phyloP scores from a whole-genome alignment of 2,329 filamentous ascomycete genomes.

The Colletotrichum lindemuthianum region DNA sequence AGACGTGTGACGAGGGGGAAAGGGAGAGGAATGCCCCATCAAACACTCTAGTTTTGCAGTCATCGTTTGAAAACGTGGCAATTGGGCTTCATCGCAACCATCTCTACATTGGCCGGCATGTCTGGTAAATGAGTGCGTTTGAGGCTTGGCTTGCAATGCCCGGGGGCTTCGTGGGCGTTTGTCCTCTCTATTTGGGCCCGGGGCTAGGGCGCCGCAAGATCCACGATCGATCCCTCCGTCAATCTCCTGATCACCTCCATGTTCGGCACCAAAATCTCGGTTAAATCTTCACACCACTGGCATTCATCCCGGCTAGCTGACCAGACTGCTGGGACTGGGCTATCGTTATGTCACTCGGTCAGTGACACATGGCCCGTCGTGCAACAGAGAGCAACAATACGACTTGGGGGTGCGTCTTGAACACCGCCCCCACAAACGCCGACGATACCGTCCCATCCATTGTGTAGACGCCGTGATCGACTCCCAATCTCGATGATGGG shows the following conservation, averaged over 20 bases:
- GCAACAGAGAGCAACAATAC: slow-evolving; percentile 6
- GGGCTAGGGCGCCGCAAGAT: slow-evolving; percentile 15
- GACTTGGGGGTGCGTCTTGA: slow-evolving; percentile 13
- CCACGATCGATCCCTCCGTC: slow-evolving; percentile 27
- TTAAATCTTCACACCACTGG: slow-evolving; percentile 18
- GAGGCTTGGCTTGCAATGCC: no score
- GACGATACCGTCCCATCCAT: not conserved
- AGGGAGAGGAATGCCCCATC: not conserved
- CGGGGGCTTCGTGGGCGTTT: not conserved
- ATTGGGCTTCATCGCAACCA: no score
- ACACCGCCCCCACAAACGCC: slow-evolving; percentile 19
- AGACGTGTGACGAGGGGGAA: slow-evolving; percentile 3
- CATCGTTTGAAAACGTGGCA: no score
- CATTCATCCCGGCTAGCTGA: slow-evolving; percentile 32
- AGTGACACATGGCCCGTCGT: slow-evolving; percentile 24
- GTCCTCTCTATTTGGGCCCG: slow-evolving; percentile 8
- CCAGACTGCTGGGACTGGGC: slow-evolving; percentile 29
- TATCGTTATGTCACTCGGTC: slow-evolving; percentile 5
- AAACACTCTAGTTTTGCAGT: not conserved
- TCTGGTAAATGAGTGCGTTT: no score
- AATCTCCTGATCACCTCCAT: slow-evolving; percentile 24
- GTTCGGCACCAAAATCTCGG: slow-evolving; percentile 21
- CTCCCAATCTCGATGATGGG: slow-evolving; percentile 30
- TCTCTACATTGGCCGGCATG: no score
- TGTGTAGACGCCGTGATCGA: slow-evolving; percentile 7